phyloP scores from a whole-genome alignment of 192 early-diverging fungal genomes.

The Coemansia sp. region DNA sequence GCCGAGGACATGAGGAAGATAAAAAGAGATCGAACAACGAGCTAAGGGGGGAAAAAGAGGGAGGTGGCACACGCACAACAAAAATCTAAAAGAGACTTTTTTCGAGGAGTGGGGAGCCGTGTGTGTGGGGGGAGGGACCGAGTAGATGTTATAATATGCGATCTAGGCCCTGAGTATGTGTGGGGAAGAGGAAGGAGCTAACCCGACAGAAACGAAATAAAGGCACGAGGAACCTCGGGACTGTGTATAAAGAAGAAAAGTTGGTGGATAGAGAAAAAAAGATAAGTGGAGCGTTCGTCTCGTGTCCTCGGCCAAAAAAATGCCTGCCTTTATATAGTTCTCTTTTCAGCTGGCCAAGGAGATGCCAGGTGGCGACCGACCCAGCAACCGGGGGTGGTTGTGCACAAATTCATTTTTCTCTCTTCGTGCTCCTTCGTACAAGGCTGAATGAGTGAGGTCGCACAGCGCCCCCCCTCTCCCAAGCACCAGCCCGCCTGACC shows the following conservation, averaged over 20 bases:
- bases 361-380: background rate
- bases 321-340: background rate
- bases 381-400: background rate
- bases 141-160: background rate
- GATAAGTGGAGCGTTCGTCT: background rate
- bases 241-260: background rate
- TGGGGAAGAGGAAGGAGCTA: background rate
- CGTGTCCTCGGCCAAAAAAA: background rate
- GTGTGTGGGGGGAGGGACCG: background rate
- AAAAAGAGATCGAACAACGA: constrained; percentile 1
- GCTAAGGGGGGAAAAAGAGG: background rate
- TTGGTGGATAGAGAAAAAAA: background rate
- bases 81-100: background rate
- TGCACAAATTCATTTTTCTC: background rate
- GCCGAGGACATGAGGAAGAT: constrained; percentile 3
- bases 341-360: background rate
- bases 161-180: constrained; percentile 6
- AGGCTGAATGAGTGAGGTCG: background rate
- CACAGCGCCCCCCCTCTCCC: background rate
- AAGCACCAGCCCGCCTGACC: constrained; percentile 2
- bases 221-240: constrained; percentile 1
- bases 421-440: constrained; percentile 1
- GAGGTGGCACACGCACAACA: background rate
- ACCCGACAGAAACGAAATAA: background rate
- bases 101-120: background rate